Conservation (phyloP, 345 rosid species). For the Rhodamnia argentea region DNA sequence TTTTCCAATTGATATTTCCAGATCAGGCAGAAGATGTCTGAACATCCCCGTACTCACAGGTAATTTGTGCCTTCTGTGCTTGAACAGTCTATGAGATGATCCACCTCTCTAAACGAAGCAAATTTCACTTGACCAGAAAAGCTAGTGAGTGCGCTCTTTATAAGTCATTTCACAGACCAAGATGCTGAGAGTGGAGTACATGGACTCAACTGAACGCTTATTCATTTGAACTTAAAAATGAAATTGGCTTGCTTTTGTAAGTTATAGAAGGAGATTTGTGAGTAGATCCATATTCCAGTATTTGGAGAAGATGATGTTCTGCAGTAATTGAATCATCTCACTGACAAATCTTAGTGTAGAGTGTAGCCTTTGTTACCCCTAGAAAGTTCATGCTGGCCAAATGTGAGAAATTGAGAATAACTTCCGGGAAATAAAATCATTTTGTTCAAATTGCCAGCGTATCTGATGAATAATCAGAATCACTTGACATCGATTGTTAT, state of each 20-base stretch:
- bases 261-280: not conserved
- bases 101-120: not conserved
- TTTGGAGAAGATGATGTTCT: not conserved
- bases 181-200: not conserved
- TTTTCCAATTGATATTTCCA: conserved; percentile 11
- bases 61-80: conserved; percentile 10
- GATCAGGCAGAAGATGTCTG: conserved; percentile 71
- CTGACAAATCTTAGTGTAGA: not conserved
- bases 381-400: not conserved
- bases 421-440: not conserved
- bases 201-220: not conserved
- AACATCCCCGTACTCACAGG: conserved; percentile 58
- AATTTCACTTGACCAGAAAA: not conserved
- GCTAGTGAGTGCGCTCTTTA: not conserved
- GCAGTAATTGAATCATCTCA: not conserved
- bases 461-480: not conserved
- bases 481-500: not conserved
- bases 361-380: not conserved
- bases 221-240: not conserved
- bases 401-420: not conserved
- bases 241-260: not conserved
- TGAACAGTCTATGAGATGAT: not conserved
- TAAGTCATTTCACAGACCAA: not conserved
- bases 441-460: not conserved
- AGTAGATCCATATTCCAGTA: not conserved